Conservation (phyloP, 1,139 yeast genomes). For the Sugiyamaella pinicola region DNA sequence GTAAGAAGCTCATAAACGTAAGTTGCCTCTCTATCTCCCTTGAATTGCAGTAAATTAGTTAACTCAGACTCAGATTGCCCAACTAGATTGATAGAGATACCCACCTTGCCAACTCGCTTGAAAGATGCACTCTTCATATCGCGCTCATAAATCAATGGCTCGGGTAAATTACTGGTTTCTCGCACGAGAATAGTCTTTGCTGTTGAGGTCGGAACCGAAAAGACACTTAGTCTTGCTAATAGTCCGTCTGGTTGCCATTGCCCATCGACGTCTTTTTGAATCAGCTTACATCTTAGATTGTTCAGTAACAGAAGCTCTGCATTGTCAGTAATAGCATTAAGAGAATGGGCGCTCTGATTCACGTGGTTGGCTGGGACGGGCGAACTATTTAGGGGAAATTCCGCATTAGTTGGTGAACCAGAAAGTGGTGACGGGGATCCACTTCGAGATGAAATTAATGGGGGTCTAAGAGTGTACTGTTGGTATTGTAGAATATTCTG, state of each 20-base stretch:
- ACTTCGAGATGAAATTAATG: constrained; percentile 18
- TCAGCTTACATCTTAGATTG: constrained; percentile 34
- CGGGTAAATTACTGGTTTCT: constrained; percentile 19
- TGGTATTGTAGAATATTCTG: constrained; percentile 8
- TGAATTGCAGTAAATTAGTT: constrained; percentile 38
- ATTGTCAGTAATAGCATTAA: not conserved
- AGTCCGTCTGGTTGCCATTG: constrained; percentile 30
- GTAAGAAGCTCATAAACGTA: constrained; percentile 34
- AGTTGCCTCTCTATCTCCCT: constrained; percentile 37
- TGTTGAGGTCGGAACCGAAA: constrained; percentile 29
- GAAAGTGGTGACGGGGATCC: constrained; percentile 12
- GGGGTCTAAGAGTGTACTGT: constrained; percentile 20
- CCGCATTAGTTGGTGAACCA: constrained; percentile 10
- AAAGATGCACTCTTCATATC: constrained; percentile 29
- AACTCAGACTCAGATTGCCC: constrained; percentile 31
- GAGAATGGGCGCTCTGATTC: not conserved
- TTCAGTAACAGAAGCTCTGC: constrained; percentile 34
- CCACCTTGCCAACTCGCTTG: constrained; percentile 34
- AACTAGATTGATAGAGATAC: constrained; percentile 29
- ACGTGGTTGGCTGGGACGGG: not conserved
- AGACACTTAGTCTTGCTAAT: constrained; percentile 32
- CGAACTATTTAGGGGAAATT: not conserved
- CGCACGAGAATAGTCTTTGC: constrained; percentile 28
- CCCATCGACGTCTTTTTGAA: constrained; percentile 27
- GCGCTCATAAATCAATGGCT: constrained; percentile 29